phyloP scores from a whole-genome alignment of 2,329 filamentous ascomycete species.

The Xylariaceae sp. region DNA sequence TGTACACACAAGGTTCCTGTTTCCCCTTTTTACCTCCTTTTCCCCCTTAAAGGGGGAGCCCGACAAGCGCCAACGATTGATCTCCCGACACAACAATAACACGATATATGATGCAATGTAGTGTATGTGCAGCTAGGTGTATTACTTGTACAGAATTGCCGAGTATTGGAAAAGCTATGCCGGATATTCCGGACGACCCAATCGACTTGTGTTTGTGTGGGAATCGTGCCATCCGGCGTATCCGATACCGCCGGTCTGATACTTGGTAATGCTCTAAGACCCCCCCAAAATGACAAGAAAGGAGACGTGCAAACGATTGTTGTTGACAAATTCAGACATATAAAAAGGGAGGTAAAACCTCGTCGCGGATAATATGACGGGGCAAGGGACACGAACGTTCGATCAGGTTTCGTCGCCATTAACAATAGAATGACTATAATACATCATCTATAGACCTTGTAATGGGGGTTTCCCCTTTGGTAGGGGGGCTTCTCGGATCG shows the following conservation, averaged over 20 bases:
- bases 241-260: slow-evolving; percentile 28
- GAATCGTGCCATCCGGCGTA: slow-evolving; percentile 26
- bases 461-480: slow-evolving; percentile 68
- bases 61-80: too few species aligned
- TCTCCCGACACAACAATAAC: too few species aligned
- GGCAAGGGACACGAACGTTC: not conserved
- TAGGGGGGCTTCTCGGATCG: slow-evolving; percentile 70
- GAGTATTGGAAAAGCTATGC: slow-evolving; percentile 1
- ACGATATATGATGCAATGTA: too few species aligned
- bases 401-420: not conserved
- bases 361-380: slow-evolving; percentile 1
- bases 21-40: too few species aligned
- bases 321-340: slow-evolving; percentile 15
- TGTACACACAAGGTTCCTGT: too few species aligned
- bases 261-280: slow-evolving; percentile 20
- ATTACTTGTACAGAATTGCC: too few species aligned
- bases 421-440: slow-evolving; percentile 43
- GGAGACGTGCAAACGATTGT: slow-evolving; percentile 19
- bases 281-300: slow-evolving; percentile 19
- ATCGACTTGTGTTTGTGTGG: slow-evolving; percentile 19
- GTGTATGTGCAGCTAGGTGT: too few species aligned
- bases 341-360: slow-evolving; percentile 5
- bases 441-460: slow-evolving; percentile 73
- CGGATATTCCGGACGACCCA: not conserved
- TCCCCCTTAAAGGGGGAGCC: too few species aligned